phyloP scores from a whole-genome alignment of 2,329 filamentous ascomycete species.

The Claviceps sp. region DNA sequence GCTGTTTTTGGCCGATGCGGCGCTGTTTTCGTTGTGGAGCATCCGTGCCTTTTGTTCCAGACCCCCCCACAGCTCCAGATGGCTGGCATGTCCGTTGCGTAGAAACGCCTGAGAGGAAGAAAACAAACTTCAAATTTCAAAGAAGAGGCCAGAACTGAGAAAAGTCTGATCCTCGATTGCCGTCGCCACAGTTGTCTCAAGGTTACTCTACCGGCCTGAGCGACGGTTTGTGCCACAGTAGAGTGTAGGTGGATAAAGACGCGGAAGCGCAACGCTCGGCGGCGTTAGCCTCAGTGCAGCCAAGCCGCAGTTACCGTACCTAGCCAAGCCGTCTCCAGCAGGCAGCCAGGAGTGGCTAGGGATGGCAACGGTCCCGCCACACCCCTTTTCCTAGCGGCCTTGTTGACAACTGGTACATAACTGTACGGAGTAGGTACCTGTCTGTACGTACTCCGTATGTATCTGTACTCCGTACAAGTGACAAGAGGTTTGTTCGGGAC shows the following conservation, averaged over 20 bases:
- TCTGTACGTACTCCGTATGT: too few species aligned
- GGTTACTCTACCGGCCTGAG: neutral
- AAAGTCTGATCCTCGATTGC: neutral
- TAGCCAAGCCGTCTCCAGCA: neutral
- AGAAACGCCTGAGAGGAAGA: too few species aligned
- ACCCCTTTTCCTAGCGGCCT: neutral
- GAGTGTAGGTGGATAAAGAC: neutral
- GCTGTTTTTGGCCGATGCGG: slow-evolving; percentile 5
- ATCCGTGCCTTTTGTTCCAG: neutral
- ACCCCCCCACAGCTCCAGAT: too few species aligned
- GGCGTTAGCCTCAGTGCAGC: neutral
- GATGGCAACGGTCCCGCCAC: neutral
- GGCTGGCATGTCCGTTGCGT: too few species aligned
- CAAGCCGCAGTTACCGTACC: neutral
- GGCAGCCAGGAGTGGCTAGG: neutral
- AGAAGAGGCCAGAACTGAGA: too few species aligned
- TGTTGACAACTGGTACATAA: too few species aligned
- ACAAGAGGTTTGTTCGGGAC: neutral
- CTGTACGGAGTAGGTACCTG: too few species aligned
- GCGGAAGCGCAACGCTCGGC: neutral
- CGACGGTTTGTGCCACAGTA: neutral
- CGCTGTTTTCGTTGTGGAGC: neutral
- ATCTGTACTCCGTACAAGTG: too few species aligned
- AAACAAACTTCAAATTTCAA: too few species aligned
- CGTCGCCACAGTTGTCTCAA: neutral